Percentiles rank a stretch among this genome's conserved stretches.
phyloP scores from a whole-genome alignment of 305 asterid genomes.

The Striga hermonthica region DNA sequence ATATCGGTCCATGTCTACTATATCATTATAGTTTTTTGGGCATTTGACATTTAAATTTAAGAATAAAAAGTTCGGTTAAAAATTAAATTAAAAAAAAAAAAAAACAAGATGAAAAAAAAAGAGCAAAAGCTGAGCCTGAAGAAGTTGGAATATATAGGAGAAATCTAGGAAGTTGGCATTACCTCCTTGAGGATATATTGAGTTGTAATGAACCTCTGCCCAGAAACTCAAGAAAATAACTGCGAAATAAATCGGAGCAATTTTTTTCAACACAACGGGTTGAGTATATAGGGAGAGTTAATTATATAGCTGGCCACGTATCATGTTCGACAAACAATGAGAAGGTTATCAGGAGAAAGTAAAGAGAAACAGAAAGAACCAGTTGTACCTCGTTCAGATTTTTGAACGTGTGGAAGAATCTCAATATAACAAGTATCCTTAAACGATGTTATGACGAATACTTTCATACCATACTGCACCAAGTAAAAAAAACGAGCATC shows the following conservation, averaged over 20 bases:
- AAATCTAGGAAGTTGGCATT: slow-evolving; percentile 16
- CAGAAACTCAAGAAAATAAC: slow-evolving; percentile 82
- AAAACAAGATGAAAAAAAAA: too few relatives aligned
- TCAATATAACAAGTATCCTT: slow-evolving; percentile 95
- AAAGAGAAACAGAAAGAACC: background rate
- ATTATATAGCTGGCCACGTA: background rate
- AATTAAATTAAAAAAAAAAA: too few relatives aligned
- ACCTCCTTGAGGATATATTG: slow-evolving; percentile 85
- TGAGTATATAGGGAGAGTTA: background rate
- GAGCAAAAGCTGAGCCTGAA: too few relatives aligned
- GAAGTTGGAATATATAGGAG: too few relatives aligned
- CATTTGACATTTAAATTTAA: too few relatives aligned
- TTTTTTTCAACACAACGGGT: slow-evolving; percentile 5
- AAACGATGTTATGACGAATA: slow-evolving; percentile 89
- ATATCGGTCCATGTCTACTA: too few relatives aligned
- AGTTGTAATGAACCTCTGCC: slow-evolving; percentile 93
- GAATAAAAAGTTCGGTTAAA: too few relatives aligned
- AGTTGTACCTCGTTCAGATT: slow-evolving; percentile 79
- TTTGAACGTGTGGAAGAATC: slow-evolving; percentile 73
- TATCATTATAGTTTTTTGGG: too few relatives aligned
- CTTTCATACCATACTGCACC: slow-evolving; percentile 88
- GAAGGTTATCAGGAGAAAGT: background rate
- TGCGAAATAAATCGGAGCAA: slow-evolving; percentile 32
- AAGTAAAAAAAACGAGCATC: slow-evolving; percentile 33
- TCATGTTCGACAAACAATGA: background rate